Base-by-base conservation (phyloP, 1,284 basidiomycete species). In the Irpex sp. region DNA sequence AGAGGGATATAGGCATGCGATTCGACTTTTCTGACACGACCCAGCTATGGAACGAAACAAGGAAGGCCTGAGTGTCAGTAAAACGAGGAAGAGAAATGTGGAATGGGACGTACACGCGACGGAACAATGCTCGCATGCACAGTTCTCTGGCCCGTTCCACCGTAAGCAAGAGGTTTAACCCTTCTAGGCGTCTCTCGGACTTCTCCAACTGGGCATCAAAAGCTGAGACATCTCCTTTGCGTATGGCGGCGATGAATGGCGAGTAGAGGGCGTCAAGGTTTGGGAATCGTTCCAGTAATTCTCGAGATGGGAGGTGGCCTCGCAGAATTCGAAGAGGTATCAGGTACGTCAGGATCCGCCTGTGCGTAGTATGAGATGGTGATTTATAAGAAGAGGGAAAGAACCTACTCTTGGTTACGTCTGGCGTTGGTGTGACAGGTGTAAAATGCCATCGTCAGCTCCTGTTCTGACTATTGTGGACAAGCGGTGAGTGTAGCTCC, bases 131-230 rank as follows among this genome's bases (percentile, higher is more conserved):
- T 57, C 96, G 80, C 58, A 98, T 78, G 71, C 93, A 96, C 1
- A 93, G 82, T 72, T 98, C 95, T 38, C 97, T 79, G 1, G 92
- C 94, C 64, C 90, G 87, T 77, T 98, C 96, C 5, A 98, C 81
- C 3, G 91, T 90, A 11, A 98, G 81, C 80, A 88, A 96, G 7
- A 94, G 82, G 65, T 93, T 95, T 56, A 94, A 82, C 62, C 92
- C 89, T 7, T 97, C 85, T 4, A 98, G 83, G 56, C 88, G 78
- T 51, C 79, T 74, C 76, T 92, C 89, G 77, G 81, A 83, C 65
- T 77, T 76, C 63, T 88, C 87, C 15, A 98, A 81, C 0, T 92
- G 86, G 9, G 78, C 73, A 71, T 98, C 97, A 71, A 93, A 99
- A n/a, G 80, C 80, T 40, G 84, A 78, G 17, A 98, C 82, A 71